A percentile compares a stretch with the other conserved stretches of the same genome.
These are phyloP conservation scores for Diaporthe sp. DNA, from an alignment of 2,329 filamentous ascomycete species.

Conservation along the genomic window DNA sequence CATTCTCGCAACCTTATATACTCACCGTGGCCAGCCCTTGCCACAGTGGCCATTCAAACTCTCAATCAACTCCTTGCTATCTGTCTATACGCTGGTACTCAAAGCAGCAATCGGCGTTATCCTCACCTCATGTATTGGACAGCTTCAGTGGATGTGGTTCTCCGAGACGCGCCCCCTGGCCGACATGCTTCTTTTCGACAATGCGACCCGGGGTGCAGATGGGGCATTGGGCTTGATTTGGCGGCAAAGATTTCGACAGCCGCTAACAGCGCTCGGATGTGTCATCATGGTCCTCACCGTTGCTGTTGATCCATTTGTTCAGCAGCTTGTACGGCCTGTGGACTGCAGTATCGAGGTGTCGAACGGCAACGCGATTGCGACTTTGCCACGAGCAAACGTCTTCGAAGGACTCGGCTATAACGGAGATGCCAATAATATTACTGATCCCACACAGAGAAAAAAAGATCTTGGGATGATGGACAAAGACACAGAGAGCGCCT, in stretches of 20 bases:
- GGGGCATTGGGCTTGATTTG: neutral
- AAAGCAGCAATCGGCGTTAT: neutral
- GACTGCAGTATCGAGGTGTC: neutral
- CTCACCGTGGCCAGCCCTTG: neutral
- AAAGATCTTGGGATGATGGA: too few relatives aligned
- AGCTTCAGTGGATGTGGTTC: neutral
- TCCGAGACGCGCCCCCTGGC: neutral
- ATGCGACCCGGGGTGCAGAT: neutral
- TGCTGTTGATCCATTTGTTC: neutral
- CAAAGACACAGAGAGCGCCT: neutral
- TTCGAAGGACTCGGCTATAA: too few relatives aligned
- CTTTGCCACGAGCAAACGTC: neutral
- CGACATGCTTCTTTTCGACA: neutral
- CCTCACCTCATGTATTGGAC: neutral
- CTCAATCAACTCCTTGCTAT: neutral
- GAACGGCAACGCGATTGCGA: rapidly evolving
- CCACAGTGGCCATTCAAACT: neutral
- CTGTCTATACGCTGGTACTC: neutral
- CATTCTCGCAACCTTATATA: neutral
- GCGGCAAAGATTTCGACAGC: neutral
- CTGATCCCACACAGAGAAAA: too few relatives aligned
- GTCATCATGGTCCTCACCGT: neutral
- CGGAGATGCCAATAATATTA: too few relatives aligned
- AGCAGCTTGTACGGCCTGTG: neutral
- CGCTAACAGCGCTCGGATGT: neutral